Base-by-base conservation (phyloP, 108 stramenopile genomes). In the Nitzschia putrida region DNA sequence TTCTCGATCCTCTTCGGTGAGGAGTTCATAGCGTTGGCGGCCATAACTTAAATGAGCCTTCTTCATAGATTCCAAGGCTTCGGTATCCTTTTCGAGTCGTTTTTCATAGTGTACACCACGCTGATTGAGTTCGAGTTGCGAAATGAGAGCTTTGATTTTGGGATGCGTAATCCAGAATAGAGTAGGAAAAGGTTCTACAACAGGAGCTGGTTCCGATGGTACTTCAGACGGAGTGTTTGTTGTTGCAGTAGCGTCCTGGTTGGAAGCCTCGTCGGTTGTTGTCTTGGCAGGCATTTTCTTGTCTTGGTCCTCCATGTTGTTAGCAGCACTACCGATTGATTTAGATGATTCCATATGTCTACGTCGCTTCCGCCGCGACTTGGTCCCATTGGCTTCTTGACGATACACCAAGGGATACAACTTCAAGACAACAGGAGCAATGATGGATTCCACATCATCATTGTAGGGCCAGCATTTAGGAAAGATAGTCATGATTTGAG, bases 131-230 rank as follows among this genome's bases (percentile, higher is more conserved):
- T 94, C 93, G 34, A 94, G 55, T 68, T 83, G 72, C 18, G 84
- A 85, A 22, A 90, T 81, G 44, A 82, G 57, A 7, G 77, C 74
- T 13, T 75, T 76, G 7, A 91, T 69, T 10, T 54, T 23, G 4
- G 93, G 93, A 64, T 83, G 81, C 1, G 90, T 88, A 22, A 94
- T 76, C 93, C 93, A 94, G 57, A 81, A 91, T 3, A 88, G 80
- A 1, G 93, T 94, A 10, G 93, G 93, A 69, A 94, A 94, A 3
- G 93, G 93, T 71, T 94, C 93, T 23, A 93, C 57, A 20, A 93
- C 25, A 7, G 44, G 67, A 52, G 8, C 42, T 53, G 29, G 29
- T 4, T 34, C 29, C 4, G 29, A 34, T 34, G 29, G 1, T 4
- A 34, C 29, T 34, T 0, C 16, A 57, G 23, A 20, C 29, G 56